Base-by-base conservation (phyloP, 1,284 basidiomycete species). In the Tremellales sp. region DNA sequence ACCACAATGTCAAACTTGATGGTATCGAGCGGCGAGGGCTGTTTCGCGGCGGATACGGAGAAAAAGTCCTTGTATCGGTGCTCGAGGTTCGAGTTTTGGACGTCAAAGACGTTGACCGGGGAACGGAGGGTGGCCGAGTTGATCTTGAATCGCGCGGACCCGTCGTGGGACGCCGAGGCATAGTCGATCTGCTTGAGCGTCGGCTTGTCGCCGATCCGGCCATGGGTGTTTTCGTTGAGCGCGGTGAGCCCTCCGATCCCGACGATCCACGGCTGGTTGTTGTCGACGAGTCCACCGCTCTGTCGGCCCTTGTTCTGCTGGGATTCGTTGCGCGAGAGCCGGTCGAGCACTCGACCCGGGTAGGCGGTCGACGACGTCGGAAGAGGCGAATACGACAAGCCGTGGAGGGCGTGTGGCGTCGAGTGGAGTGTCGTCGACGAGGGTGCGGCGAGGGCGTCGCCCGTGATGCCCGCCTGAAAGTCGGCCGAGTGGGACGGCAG, bases 191-290 rank as follows among this genome's bases (percentile, higher is more conserved):
- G 45, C 34, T 37, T 26, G 14, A 53, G 50, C 13, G 32, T 35
- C 3, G 47, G 13, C 12, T 18, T 44, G 25, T 33, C 25, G 21
- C 8, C 40, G 19, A n/a, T 45, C 44, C 50, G 48, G 25, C 28
- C 34, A 13, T 50, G 44, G 21, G 55, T 43, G 24, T 22, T 43
- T 4, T 16, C 33, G 2, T 57, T 58, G 18, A 28, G 40, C 3
- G 53, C 68, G 1, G 69, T 70, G 16, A 70, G 8, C 21, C 69
- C 70, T 16, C 66, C 71, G 9, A 70, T n/a, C n/a, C 61, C 58
- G 38, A 71, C 60, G 8, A 68, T 60, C 54, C 54, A 68, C 13
- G 57, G 56, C 8, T 53, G 22, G 42, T 65, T 62, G 9, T 49
- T 56, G n/a, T 32, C 50, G 21, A 4, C 21, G 25, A 28, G 31